Evolutionary conservation across 371 early-diverging fungal species (phyloP), one percentile per base, ranked within the genome.

Genomic region (Batkoa obscura): DNA sequence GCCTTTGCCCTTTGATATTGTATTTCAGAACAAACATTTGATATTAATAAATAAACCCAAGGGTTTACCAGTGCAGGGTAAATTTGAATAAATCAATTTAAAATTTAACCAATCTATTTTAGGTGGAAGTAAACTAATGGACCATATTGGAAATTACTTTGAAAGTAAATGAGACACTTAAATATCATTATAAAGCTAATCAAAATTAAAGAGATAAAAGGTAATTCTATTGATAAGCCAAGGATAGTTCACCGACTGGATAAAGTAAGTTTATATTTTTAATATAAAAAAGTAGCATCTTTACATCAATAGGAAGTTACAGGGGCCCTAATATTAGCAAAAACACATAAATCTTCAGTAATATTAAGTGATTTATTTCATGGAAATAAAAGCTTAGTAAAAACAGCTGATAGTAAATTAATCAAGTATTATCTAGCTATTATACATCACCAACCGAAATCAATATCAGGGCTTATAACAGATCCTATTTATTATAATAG

Each of bases 211-310:
- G 50, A 37, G 10, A 30, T 33, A 15, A 50, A 50, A 31, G 15
- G 15, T 31, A 15, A 15, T 37, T 17, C 10, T 13, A n/a, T 37
- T 12, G 10, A 33, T 35, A 12, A 32, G 39, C 53, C 53, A 10
- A 30, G 53, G 10, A 35, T 53, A 34, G 53, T 53, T n/a, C 53
- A 53, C 39, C 37, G 53, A 3, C 8, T 53, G 8, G 53, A 53
- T 15, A 53, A 45, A 15, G 45, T 45, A 45, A 45, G 4, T 15
- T 23, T 23, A 23, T 6, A 12, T 13, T 12, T 23, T 6, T 15
- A 13, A 45, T 15, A 5, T 15, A 45, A 5, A 5, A 13, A 45
- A 45, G 5, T 45, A 15, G 8, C 8, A 41, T 41, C 5, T 45
- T 45, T 12, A 45, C 5, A 45, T 12, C 45, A 12, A 53, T 23